phyloP scores from a whole-genome alignment of 2,329 filamentous ascomycete species.

The Alternaria consortialis region DNA sequence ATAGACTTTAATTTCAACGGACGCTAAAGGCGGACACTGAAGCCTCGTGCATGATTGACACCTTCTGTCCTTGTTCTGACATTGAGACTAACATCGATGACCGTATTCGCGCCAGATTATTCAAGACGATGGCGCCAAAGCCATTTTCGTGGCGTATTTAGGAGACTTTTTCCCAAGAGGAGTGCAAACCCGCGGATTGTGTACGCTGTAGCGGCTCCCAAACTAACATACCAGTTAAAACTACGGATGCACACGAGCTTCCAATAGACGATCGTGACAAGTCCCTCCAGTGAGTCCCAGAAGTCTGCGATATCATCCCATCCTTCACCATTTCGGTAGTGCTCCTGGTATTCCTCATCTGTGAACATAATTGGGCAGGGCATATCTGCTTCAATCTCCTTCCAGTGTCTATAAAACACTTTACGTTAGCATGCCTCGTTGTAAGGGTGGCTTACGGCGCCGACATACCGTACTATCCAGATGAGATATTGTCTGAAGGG shows the following conservation, averaged over 20 bases:
- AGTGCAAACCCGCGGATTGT: too few relatives aligned
- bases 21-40: too few relatives aligned
- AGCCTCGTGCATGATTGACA: too few relatives aligned
- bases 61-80: too few relatives aligned
- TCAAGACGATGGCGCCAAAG: too few relatives aligned
- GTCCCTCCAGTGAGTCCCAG: constrained; percentile 46
- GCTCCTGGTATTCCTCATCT: constrained; percentile 25
- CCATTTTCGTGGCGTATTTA: too few relatives aligned
- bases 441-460: constrained; percentile 4
- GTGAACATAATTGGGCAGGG: constrained; percentile 43
- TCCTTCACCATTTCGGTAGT: constrained; percentile 33
- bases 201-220: too few relatives aligned
- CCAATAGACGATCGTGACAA: constrained; percentile 28
- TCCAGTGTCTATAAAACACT: constrained; percentile 35
- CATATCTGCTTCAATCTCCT: constrained; percentile 37
- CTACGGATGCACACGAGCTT: too few relatives aligned
- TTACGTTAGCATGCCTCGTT: constrained; percentile 22
- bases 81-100: too few relatives aligned
- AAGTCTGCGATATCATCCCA: constrained; percentile 49
- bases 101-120: too few relatives aligned
- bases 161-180: too few relatives aligned
- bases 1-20: not conserved
- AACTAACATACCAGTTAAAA: too few relatives aligned
- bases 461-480: constrained; percentile 40
- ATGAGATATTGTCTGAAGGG: constrained; percentile 46